Evolutionary conservation across 805 yeast species (phyloP).

Genomic region (Ogataea siamensis): DNA sequence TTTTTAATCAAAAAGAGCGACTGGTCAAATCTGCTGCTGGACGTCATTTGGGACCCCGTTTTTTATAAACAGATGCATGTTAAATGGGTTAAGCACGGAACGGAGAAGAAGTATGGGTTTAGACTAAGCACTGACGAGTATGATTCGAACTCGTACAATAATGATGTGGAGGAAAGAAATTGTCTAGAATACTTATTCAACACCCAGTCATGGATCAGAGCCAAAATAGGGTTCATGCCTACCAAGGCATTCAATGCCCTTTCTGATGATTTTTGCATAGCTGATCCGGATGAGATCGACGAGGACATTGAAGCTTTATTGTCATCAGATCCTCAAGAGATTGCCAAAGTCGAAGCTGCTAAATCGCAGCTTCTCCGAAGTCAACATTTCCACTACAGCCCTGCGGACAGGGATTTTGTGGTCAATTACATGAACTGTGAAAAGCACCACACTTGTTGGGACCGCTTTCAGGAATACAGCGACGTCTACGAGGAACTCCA

Average conservation of each 20-base stretch:
- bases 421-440: constrained; percentile 42
- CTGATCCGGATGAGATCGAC: constrained; percentile 28
- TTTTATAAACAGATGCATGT: constrained; percentile 37
- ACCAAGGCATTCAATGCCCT: constrained; percentile 37
- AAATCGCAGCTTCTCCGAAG: constrained; percentile 20
- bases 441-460: constrained; percentile 38
- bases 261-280: constrained; percentile 38
- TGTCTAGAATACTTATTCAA: constrained; percentile 39
- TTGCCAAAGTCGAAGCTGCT: constrained; percentile 9
- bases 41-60: constrained; percentile 42
- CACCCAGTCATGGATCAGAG: constrained; percentile 40
- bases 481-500: constrained; percentile 33
- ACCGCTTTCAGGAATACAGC: constrained; percentile 38
- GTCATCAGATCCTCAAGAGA: constrained; percentile 15
- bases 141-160: constrained; percentile 36
- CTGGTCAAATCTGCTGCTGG: constrained; percentile 39
- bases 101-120: constrained; percentile 29
- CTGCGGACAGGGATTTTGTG: constrained; percentile 37
- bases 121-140: constrained; percentile 29
- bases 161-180: constrained; percentile 39
- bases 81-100: constrained; percentile 31
- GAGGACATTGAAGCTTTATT: constrained; percentile 24
- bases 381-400: constrained; percentile 35
- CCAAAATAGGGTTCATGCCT: constrained; percentile 40
- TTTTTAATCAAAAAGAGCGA: constrained; percentile 38